Evolutionary conservation across 1,284 basidiomycete species (phyloP), one percentile per base, ranked within the genome.

Genomic region (Puccinia triticina): DNA sequence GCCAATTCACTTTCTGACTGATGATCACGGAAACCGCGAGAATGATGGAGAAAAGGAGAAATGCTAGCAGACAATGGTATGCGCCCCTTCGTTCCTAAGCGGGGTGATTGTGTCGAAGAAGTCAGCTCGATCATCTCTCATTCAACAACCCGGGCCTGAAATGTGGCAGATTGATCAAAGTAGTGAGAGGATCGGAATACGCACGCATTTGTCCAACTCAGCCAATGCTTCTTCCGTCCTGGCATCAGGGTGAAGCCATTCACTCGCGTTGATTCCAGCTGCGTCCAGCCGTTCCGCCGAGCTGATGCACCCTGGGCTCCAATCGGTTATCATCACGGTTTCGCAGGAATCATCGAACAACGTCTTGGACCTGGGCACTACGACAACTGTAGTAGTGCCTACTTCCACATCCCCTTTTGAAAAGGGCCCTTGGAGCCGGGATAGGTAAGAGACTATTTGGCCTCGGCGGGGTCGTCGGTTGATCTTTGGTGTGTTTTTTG

Each of bases 341-440:
- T 75, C 32, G 37, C 26, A 57, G 40, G 53, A 50, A 43, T 75
- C 18, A 26, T 75, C 53, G 26, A 59, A 75, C 16, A 43, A 11
- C 5, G 37, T 57, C 32, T 75, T 61, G 29, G 73, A 75, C 40
- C 55, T 59, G 16, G 73, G 57, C 37, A 61, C 57, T 18, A 75
- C 57, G 34, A 75, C 57, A 1, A 75, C 53, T 29, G 73, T 59
- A 16, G 73, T 61, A 1, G 73, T 75, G 26, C 73, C 73, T 32
- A 75, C 57, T 59, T 75, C 40, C 5, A 75, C 73, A 16, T 75
- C 73, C 87, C 83, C 86, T 86, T 83, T 87, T 85, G 84, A 87
- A 86, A 66, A 86, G 85, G 81, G 86, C 84, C 86, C 86, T 86
- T 84, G 86, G 86, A 66, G 84, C 84, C 2, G 84, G 83, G 26